Conservation (phyloP, 495 filamentous ascomycete species). For the Neurospora sp. region DNA sequence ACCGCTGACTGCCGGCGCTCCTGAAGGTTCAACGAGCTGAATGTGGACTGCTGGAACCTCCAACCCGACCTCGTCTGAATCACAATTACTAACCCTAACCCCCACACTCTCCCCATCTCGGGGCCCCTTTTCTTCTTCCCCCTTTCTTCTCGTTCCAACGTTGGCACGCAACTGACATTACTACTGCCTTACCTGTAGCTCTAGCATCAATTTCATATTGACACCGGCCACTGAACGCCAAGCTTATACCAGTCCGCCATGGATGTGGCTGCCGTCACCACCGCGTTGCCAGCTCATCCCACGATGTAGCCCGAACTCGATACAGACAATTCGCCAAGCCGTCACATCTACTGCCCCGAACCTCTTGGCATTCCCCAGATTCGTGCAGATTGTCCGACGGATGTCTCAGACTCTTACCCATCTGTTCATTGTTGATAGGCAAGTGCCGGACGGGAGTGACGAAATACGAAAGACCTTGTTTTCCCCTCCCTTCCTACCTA, state of each 20-base stretch:
- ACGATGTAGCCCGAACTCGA: not conserved
- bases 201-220: not conserved
- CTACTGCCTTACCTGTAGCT: not conserved
- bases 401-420: not conserved
- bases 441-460: not conserved
- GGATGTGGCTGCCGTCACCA: not conserved
- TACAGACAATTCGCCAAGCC: not conserved
- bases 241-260: not conserved
- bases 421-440: not conserved
- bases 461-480: not conserved
- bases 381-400: not conserved
- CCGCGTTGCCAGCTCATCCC: not conserved
- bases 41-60: not conserved
- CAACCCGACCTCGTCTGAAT: not conserved
- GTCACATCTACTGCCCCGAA: not conserved
- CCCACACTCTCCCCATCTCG: not conserved
- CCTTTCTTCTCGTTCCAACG: not conserved
- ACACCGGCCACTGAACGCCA: not conserved
- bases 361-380: not conserved
- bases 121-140: not conserved
- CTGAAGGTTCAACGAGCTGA: not conserved
- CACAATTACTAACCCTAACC: not conserved
- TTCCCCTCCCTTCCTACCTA: not conserved
- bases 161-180: not conserved
- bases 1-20: not conserved